phyloP scores from a whole-genome alignment of 768 basidiomycete genomes.

The Mrakia hoshinonis region DNA sequence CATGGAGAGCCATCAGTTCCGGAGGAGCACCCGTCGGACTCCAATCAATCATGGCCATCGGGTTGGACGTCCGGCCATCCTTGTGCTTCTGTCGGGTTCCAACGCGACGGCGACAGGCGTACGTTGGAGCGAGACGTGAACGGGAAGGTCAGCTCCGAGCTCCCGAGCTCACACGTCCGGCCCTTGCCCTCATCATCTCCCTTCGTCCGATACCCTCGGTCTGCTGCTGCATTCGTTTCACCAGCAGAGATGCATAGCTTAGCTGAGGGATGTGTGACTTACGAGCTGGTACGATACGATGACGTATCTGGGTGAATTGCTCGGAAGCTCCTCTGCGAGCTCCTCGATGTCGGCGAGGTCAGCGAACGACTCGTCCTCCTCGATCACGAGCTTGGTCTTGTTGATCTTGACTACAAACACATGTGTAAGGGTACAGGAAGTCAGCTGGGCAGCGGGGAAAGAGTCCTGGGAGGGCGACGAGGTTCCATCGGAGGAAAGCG shows the following conservation, averaged over 20 bases:
- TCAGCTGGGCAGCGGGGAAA: too few species aligned
- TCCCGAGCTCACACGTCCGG: neutral
- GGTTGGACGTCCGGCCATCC: conserved; percentile 19
- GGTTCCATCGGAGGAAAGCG: neutral
- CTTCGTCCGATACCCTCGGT: too few species aligned
- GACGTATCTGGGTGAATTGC: conserved; percentile 22
- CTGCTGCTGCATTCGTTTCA: too few species aligned
- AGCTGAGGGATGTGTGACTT: neutral
- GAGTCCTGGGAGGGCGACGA: too few species aligned
- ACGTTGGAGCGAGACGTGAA: neutral
- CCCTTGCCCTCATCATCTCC: too few species aligned
- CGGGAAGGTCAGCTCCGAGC: neutral
- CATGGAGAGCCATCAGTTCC: conserved; percentile 20
- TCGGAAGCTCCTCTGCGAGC: conserved; percentile 22
- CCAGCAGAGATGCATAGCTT: too few species aligned
- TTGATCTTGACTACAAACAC: conserved; percentile 19
- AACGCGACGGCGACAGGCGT: too few species aligned
- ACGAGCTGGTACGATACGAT: conserved; percentile 16
- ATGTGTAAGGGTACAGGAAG: too few species aligned
- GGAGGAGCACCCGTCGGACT: conserved; percentile 8
- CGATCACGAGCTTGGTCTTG: conserved; percentile 18
- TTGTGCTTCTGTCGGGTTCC: conserved; percentile 17
- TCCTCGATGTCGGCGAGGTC: conserved; percentile 20
- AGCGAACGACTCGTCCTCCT: neutral
- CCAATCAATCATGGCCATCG: conserved; percentile 20